Conservation (phyloP, 2,329 filamentous ascomycete species). For the Pseudocercospora cruenta region DNA sequence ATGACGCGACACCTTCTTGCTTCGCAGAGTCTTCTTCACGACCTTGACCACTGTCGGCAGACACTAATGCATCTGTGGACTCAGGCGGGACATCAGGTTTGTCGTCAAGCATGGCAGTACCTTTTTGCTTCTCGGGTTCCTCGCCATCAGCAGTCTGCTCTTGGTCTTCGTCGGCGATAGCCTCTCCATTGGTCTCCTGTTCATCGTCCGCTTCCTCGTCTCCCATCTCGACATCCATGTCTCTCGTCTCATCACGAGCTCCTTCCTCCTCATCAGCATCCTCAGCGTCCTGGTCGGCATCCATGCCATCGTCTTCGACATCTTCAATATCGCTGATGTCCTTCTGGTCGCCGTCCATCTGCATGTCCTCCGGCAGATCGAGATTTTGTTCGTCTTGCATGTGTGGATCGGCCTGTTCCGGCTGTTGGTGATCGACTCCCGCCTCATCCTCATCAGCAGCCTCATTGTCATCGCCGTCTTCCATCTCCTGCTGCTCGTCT, state of each 20-base stretch:
- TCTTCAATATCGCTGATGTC: constrained; percentile 50
- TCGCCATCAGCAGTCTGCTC: constrained; percentile 34
- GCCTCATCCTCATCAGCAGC: constrained; percentile 55
- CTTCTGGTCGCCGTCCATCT: constrained; percentile 71
- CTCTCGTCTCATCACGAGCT: constrained; percentile 15
- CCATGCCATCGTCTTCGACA: constrained; percentile 38
- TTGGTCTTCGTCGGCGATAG: constrained; percentile 41
- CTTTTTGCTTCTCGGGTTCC: constrained; percentile 42
- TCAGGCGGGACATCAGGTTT: constrained; percentile 43
- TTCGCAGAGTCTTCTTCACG: constrained; percentile 46
- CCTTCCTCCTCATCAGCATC: constrained; percentile 22
- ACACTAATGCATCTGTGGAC: constrained; percentile 49
- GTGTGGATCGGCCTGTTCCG: constrained; percentile 71
- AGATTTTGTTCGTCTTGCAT: constrained; percentile 80
- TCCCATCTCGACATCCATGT: constrained; percentile 30
- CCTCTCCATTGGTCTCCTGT: constrained; percentile 29
- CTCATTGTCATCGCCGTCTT: constrained; percentile 49
- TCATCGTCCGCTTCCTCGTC: constrained; percentile 28
- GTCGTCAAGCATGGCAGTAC: constrained; percentile 43
- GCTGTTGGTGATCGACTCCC: constrained; percentile 67
- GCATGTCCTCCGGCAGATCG: constrained; percentile 85
- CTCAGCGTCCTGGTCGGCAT: constrained; percentile 28
- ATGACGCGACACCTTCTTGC: constrained; percentile 44
- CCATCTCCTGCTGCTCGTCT: constrained; percentile 41
- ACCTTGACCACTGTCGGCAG: constrained; percentile 47